Base-by-base conservation (phyloP, 164 flowering plant genomes). In the Saururus chinensis region DNA sequence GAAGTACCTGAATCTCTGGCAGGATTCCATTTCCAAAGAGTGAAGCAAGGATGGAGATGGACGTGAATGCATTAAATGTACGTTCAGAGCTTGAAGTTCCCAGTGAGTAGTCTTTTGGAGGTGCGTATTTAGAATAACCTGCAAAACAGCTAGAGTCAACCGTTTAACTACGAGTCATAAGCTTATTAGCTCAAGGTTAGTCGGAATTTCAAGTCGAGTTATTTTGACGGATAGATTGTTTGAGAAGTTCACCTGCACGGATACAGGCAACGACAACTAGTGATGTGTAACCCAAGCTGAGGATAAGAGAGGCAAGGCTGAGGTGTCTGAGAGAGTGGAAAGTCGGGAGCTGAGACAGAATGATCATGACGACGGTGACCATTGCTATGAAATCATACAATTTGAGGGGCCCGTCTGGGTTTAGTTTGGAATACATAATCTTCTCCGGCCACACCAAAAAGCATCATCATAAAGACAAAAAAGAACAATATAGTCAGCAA, bases 271-370 rank as follows among this genome's bases (percentile, higher is more conserved):
- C 86, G 55, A 87, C 97, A 13, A 90, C 91, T n/a, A 88, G 80
- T 68, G 73, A 78, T 20, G 91, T 78, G 81, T 93, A 90, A 71
- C 91, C 96, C 75, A 88, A 71, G 73, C 95, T 81, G 60, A 93
- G 91, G 52, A 93, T 24, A 40, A 93, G 82, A 0, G 99, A 93
- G n/a, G 54, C 95, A 13, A 87, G 64, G 79, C 86, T 93, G 68
- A 93, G 74, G 73, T 93, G 82, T 51, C 97, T 80, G 40, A 93
- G 96, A 56, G 99, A 90, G 75, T 93, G 97, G 67, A 93, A 93
- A 48, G 83, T 73, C 53, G 99, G 99, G 37, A 93, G 70, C 68
- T 93, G 99, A 65, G 99, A 88, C 24, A 90, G 84, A 55, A 82
- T n/a, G 30, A 88, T 90, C 96, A 90, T 90, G 16, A 83, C 86